Percentiles rank a stretch among this genome's conserved stretches.
Conservation (phyloP, 163 green algal species). For the Scenedesmus sp. region DNA sequence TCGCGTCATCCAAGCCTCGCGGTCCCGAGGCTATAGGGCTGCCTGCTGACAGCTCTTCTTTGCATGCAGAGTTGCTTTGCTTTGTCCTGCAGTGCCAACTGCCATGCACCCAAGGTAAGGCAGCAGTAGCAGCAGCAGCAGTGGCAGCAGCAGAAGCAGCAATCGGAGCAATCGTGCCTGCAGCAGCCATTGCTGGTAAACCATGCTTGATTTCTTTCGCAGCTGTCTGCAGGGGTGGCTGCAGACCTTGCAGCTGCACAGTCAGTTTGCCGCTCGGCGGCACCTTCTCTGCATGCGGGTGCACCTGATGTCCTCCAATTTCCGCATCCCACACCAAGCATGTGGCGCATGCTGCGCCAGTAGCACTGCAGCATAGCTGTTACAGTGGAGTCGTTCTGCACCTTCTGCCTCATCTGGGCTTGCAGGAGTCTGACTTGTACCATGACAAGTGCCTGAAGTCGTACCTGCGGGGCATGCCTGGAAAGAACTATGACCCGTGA, state of each 20-base stretch:
- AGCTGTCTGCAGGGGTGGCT: too few species aligned
- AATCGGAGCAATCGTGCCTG: background rate
- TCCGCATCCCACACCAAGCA: too few species aligned
- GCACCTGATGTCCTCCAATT: too few species aligned
- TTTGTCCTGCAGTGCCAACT: constrained; percentile 3
- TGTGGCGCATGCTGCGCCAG: too few species aligned
- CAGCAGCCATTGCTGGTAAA: too few species aligned
- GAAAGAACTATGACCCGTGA: background rate
- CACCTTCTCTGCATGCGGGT: too few species aligned
- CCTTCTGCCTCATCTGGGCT: too few species aligned
- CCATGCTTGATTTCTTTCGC: background rate
- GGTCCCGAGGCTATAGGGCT: background rate
- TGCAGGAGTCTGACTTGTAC: background rate
- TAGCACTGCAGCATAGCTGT: too few species aligned
- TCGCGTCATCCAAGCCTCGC: background rate
- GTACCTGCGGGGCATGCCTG: background rate
- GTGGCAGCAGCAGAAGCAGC: background rate
- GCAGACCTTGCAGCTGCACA: too few species aligned
- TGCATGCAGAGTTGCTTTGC: background rate
- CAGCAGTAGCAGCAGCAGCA: background rate
- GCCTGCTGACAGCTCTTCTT: background rate
- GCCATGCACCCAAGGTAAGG: background rate
- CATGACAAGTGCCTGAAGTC: constrained; percentile 15
- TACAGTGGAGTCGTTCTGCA: too few species aligned
- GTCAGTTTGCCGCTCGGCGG: too few species aligned